phyloP scores from a whole-genome alignment of 441 rosid species.

The Omphalea diandra region DNA sequence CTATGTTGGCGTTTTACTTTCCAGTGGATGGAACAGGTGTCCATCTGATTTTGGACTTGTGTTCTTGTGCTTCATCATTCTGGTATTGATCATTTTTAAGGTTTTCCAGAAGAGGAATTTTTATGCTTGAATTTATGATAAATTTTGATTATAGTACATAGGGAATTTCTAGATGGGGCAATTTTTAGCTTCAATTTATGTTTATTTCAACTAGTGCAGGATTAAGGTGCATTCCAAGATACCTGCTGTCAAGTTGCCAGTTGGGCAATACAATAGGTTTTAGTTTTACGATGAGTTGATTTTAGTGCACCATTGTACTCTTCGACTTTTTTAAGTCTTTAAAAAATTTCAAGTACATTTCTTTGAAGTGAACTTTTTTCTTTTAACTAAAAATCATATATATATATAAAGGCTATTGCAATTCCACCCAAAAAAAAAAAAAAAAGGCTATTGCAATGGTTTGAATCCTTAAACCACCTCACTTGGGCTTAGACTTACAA shows the following conservation, averaged over 20 bases:
- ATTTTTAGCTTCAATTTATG: slow-evolving; percentile 34
- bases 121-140: slow-evolving; percentile 1
- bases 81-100: neutral
- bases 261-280: too few relatives aligned
- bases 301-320: too few relatives aligned
- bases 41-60: neutral
- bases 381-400: too few relatives aligned
- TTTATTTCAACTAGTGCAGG: slow-evolving; percentile 5
- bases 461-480: too few relatives aligned
- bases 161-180: slow-evolving; percentile 13
- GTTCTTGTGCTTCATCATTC: neutral
- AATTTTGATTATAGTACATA: neutral
- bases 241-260: slow-evolving; percentile 12
- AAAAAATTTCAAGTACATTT: too few relatives aligned
- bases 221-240: slow-evolving; percentile 44
- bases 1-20: neutral
- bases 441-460: too few relatives aligned
- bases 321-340: too few relatives aligned
- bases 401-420: too few relatives aligned
- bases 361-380: too few relatives aligned
- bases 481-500: too few relatives aligned
- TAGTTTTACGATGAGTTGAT: too few relatives aligned
- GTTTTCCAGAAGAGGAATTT: neutral
- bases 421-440: too few relatives aligned
- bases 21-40: neutral